Conservation (phyloP, 768 basidiomycete genomes). For the Hygrophorus pudorinus region DNA sequence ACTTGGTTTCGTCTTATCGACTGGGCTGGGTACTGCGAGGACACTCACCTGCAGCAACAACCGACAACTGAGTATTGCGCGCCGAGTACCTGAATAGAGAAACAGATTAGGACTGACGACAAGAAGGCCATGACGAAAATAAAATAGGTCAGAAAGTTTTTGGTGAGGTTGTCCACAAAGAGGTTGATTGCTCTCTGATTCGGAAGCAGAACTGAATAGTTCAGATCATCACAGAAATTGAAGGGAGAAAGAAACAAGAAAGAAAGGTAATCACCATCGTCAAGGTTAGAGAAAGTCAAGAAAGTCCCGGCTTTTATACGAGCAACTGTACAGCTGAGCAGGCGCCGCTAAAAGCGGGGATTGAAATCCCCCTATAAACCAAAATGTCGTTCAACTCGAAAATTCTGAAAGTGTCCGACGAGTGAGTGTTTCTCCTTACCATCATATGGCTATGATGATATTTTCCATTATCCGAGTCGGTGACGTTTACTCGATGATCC, state of each 20-base stretch:
- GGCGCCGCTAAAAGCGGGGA: constrained; percentile 24
- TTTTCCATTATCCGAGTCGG: constrained; percentile 62
- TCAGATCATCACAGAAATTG: constrained; percentile 33
- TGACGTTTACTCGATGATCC: constrained; percentile 62
- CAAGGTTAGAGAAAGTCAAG: background rate
- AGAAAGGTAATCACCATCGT: constrained; percentile 15
- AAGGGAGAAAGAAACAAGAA: constrained; percentile 6
- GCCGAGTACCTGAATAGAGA: background rate
- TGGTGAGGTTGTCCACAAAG: constrained; percentile 61
- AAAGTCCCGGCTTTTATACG: too few relatives aligned
- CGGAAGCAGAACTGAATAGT: constrained; percentile 76
- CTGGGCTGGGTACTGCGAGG: constrained; percentile 1
- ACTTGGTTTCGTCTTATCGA: constrained; percentile 59
- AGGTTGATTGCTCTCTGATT: constrained; percentile 58
- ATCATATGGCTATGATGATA: constrained; percentile 44
- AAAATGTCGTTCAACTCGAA: constrained; percentile 1
- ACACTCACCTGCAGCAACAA: constrained; percentile 15
- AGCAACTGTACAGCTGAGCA: constrained; percentile 30
- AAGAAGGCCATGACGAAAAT: constrained; percentile 14
- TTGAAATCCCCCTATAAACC: background rate
- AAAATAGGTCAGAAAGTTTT: constrained; percentile 41
- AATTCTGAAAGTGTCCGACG: background rate
- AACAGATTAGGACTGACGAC: background rate
- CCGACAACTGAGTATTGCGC: background rate
- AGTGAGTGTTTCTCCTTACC: constrained; percentile 22